Evolutionary conservation across 768 basidiomycete genomes (phyloP).

Genomic region (Psilocybe cubensis): DNA sequence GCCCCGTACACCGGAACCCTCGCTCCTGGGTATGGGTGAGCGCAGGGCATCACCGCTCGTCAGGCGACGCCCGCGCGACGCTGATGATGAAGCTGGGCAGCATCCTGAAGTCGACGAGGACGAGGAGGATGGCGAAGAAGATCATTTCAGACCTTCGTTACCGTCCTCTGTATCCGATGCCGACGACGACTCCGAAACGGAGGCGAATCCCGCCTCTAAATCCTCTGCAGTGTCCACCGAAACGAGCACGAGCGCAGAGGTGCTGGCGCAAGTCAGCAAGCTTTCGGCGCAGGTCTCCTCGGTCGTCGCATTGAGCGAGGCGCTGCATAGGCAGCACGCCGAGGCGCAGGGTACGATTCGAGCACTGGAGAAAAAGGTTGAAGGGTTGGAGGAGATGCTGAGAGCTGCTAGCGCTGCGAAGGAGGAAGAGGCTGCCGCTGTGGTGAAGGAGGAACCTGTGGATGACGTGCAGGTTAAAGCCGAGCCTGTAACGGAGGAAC

Average conservation of each 20-base stretch:
- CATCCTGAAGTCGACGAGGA: too few species aligned
- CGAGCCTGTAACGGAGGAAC: not conserved
- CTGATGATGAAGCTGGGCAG: too few species aligned
- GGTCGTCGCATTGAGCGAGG: slow-evolving; percentile 72
- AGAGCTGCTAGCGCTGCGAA: slow-evolving; percentile 12
- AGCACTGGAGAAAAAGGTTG: slow-evolving; percentile 70
- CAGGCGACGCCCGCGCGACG: too few species aligned
- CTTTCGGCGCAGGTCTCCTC: slow-evolving; percentile 77
- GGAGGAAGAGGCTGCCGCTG: not conserved
- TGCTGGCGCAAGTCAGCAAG: slow-evolving; percentile 64
- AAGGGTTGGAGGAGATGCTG: slow-evolving; percentile 67
- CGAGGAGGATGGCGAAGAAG: too few species aligned
- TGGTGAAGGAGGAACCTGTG: too few species aligned
- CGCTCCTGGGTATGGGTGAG: slow-evolving; percentile 36
- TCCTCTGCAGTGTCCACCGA: too few species aligned
- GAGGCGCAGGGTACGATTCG: slow-evolving; percentile 78
- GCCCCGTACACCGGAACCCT: slow-evolving; percentile 83
- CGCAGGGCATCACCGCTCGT: too few species aligned
- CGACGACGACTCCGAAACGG: too few species aligned
- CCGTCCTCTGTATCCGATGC: too few species aligned
- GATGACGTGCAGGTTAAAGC: not conserved
- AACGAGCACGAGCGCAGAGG: slow-evolving; percentile 29
- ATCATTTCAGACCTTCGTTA: too few species aligned
- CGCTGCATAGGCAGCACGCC: slow-evolving; percentile 77
- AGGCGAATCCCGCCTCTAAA: too few species aligned